Percentiles rank a stretch among this genome's conserved stretches.
phyloP scores from a whole-genome alignment of 2,329 filamentous ascomycete species.

The Botryosphaeria dothidea region DNA sequence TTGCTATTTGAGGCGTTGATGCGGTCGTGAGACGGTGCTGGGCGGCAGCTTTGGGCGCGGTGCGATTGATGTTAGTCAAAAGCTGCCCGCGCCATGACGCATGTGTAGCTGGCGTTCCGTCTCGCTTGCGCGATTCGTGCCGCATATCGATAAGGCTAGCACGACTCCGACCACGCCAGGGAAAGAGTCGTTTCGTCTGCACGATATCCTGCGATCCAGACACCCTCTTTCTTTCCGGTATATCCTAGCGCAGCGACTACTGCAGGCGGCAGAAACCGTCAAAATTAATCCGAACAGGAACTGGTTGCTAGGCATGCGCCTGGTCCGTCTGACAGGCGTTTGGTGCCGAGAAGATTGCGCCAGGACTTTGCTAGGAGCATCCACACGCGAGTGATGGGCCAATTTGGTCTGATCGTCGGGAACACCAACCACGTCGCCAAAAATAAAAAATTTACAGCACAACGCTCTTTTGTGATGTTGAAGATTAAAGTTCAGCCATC shows the following conservation, averaged over 20 bases:
- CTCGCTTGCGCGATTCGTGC: constrained; percentile 1
- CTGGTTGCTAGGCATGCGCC: background rate
- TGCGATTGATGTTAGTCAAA: background rate
- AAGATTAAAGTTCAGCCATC: background rate
- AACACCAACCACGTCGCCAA: constrained; percentile 3
- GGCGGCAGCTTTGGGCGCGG: background rate
- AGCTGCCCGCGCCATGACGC: constrained; percentile 6
- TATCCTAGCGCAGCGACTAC: background rate
- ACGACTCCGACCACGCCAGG: background rate
- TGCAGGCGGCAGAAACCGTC: background rate
- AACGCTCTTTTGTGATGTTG: background rate
- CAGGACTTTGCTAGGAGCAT: background rate
- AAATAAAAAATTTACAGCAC: constrained; percentile 5
- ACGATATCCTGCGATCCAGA: background rate
- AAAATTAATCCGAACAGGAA: background rate
- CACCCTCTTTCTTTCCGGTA: background rate
- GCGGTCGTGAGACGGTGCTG: constrained; percentile 7
- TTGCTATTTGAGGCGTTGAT: background rate
- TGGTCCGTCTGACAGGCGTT: background rate
- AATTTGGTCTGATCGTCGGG: constrained; percentile 1
- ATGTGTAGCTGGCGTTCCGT: background rate
- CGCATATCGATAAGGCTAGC: background rate
- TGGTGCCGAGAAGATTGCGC: background rate
- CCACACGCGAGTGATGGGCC: background rate
- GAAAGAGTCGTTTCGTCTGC: background rate